Evolutionary conservation across 2,329 filamentous ascomycete species (phyloP), one percentile per base, ranked within the genome.

Genomic region (Ploettnerulaceae sp.): DNA sequence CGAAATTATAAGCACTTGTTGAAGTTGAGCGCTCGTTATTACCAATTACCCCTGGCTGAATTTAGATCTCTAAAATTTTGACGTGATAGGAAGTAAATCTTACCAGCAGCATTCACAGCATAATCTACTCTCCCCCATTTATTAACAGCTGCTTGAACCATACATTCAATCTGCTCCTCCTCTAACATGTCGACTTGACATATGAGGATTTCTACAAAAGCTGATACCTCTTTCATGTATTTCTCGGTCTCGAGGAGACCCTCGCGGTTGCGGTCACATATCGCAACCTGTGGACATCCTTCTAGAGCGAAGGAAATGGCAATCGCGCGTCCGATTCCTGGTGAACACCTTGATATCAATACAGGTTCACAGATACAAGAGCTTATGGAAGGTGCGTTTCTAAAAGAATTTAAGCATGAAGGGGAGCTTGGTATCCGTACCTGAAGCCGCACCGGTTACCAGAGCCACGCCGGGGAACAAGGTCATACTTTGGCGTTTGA

Each of bases 81-180:
- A 7, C 8, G 11, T 20, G 24, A 32, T 17, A 17, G 11, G 20
- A 15, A 22, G 11, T n/a, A 15, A 7, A 15, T n/a, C n/a, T n/a
- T 37, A 66, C 66, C 69, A 18, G 70, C 71, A 47, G 63, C 67
- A 57, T 74, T 73, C 26, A 71, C 65, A 14, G 67, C 67, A 57
- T 74, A 74, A 57, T 74, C 70, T 12, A 74, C 63, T 4, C 70
- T 60, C 0, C 66, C 66, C 44, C 68, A 71, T 11, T 57, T 52
- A 1, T 55, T 48, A 3, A 69, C 61, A 2, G 62, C 58, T 4
- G 39, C 53, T 3, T 61, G 58, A 40, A 73, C 58, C 7, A 67
- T 60, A 3, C 42, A 42, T 4, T 64, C 49, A 7, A 73, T 60
- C 4, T 68, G 58, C 1, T 57, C 54, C 21, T 67, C 64, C 11